A percentile compares a stretch with the other conserved stretches of the same genome.
Conservation (phyloP, 106 monocot genomes). For the Dendrobium nobile region DNA sequence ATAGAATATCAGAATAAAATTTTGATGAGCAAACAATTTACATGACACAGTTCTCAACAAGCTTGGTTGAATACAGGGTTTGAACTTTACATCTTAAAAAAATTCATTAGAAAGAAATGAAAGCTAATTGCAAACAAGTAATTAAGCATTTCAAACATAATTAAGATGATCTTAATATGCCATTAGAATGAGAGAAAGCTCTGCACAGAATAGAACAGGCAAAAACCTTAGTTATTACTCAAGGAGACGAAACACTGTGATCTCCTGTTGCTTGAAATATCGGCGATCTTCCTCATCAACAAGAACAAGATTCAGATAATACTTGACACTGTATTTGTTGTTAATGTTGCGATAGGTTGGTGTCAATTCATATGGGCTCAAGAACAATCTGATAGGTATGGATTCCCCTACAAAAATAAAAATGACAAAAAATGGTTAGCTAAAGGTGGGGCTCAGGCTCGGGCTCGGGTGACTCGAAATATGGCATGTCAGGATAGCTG, state of each 20-base stretch:
- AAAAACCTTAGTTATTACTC: slow-evolving; percentile 12
- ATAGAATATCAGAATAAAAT: too few relatives aligned
- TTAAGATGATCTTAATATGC: background rate
- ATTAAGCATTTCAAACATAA: background rate
- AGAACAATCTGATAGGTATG: slow-evolving; percentile 66
- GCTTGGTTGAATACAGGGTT: too few relatives aligned
- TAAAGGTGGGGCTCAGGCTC: too few relatives aligned
- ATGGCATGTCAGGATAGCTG: too few relatives aligned
- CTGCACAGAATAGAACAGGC: background rate
- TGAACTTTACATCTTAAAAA: too few relatives aligned
- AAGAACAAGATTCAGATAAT: slow-evolving; percentile 67
- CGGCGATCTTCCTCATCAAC: slow-evolving; percentile 71
- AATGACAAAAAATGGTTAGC: background rate
- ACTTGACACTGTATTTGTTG: slow-evolving; percentile 87
- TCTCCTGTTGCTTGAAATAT: slow-evolving; percentile 82
- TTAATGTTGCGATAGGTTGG: slow-evolving; percentile 74
- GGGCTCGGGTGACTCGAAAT: too few relatives aligned
- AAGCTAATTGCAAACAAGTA: too few relatives aligned
- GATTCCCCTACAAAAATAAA: slow-evolving; percentile 47
- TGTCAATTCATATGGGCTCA: slow-evolving; percentile 74
- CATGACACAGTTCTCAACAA: too few relatives aligned
- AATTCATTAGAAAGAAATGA: too few relatives aligned
- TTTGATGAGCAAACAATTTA: too few relatives aligned
- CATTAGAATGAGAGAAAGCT: background rate
- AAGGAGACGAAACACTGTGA: slow-evolving; percentile 55